Evolutionary conservation across 2,329 filamentous ascomycete species (phyloP), one percentile per base, ranked within the genome.

Genomic region (Fusarium neocosmosporiellum): DNA sequence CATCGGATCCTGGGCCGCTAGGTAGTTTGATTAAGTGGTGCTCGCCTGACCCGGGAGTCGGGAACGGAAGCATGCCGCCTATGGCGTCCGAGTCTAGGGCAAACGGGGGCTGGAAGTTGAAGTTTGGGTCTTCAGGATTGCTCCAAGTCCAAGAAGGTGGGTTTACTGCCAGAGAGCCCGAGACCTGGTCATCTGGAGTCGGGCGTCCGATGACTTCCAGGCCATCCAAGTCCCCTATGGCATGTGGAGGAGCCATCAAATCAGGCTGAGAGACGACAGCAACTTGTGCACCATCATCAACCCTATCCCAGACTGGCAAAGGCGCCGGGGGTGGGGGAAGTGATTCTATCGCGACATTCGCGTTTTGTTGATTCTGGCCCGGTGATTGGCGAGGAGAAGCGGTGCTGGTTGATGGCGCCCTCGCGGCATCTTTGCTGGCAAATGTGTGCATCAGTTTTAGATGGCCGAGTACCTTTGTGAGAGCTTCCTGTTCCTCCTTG

Each of bases 391-490:
- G 60, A 16, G 55, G 65, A 13, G 59, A 66, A 11, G 33, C 13
- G 16, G 41, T 60, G 14, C 22, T 31, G 16, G 64, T 60, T 31
- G 65, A 64, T 18, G 59, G 33, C 1, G 57, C 22, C n/a, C 65
- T 57, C 13, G 50, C 63, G 2, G 69, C 67, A 58, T 71, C 69
- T 57, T 65, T 67, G 50, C 59, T 65, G 39, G 70, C 67, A 24
- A 66, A 67, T 22, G 60, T 63, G 61, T 68, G 70, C 20, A 54
- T 64, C 37, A 72, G 59, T 39, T 66, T 72, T 8, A 72, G 59
- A 59, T 70, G 66, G 5, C 54, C 66, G 9, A 75, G 54, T 3
- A 73, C 71, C 34, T 72, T 73, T 6, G 65, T 60, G 36, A 75
- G 57, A 7, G 66, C 53, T 5, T 20, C 57, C 37, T 70, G 71